Base-by-base conservation (phyloP, 2,329 filamentous ascomycete species). In the Xylariaceae sp. region DNA sequence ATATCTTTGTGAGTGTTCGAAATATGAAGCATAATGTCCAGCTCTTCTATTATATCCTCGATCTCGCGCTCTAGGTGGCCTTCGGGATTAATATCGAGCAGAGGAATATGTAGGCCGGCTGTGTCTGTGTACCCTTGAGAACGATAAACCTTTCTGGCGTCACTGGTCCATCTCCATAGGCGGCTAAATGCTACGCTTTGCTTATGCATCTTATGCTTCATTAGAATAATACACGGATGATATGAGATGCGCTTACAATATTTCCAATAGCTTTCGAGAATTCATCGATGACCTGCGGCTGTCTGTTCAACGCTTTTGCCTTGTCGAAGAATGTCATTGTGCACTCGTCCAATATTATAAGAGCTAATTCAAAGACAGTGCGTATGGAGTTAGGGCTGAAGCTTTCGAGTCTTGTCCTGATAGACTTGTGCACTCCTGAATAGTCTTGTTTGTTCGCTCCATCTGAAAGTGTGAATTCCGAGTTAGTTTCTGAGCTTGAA, bases 11-110 rank as follows among this genome's bases (percentile, higher is more conserved):
- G 73, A n/a, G 66, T 63, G 6, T 62, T 63, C 5, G 63, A 59
- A 12, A 76, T 62, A 12, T 68, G 63, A 0, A 70, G 58, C 62
- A 77, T 75, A 45, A 77, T 77, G 9, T 71, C 68, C 0, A 78
- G 64, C 51, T 78, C 74, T 12, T 76, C 74, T 1, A 71, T 57
- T 18, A 77, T 74, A 39, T 77, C 74, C 43, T 74, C 72, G 10
- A 73, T 69, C 44, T 77, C 74, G 0, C 64, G 59, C 31, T 74
- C 68, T 0, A 77, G 59, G 17, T 67, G 62, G 0, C 69, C 71
- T 51, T 76, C 73, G 1, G 66, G 65, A 2, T 68, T 69, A 19
- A 76, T 75, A 45, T 74, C 66, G 1, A 75, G 64, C 0, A 71
- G 60, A 0, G 58, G 43, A 43, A 65, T 54, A 44, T 70, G 59